Conservation (phyloP, 352 stramenopile genomes). For the Globisporangium paroecandrum region DNA sequence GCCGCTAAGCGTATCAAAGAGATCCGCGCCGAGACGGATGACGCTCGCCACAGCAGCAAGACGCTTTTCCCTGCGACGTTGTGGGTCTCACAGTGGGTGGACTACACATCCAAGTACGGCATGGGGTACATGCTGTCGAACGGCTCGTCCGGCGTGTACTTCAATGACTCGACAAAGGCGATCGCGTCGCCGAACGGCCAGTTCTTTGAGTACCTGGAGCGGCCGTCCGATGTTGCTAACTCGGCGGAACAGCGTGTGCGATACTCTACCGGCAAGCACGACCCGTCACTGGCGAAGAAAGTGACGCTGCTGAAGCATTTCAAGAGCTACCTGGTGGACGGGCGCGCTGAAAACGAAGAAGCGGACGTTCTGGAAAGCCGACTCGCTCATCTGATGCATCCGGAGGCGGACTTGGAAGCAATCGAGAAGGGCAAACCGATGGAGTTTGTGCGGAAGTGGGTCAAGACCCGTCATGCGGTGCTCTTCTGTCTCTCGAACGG, state of each 20-base stretch:
- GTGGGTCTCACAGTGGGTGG: conserved; percentile 97
- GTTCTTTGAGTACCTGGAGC: conserved; percentile 95
- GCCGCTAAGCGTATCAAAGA: conserved; percentile 66
- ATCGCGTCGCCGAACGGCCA: conserved; percentile 86
- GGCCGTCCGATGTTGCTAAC: conserved; percentile 49
- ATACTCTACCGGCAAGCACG: conserved; percentile 66
- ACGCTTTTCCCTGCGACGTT: conserved; percentile 50
- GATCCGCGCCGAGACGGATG: conserved; percentile 48
- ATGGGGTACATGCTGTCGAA: conserved; percentile 98
- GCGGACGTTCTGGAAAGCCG: conserved; percentile 39
- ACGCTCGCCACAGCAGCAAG: conserved; percentile 18
- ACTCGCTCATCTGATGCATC: conserved; percentile 26
- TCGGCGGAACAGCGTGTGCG: conserved; percentile 31
- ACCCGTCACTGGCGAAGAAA: conserved; percentile 94
- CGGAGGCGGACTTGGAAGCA: conserved; percentile 19
- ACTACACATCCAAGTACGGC: conserved; percentile 99
- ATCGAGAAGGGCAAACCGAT: conserved; percentile 46
- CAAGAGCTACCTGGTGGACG: conserved; percentile 94
- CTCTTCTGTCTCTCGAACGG: conserved; percentile 97
- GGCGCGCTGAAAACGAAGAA: conserved; percentile 52
- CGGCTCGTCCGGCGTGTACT: conserved; percentile 95
- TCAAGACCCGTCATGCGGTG: conserved; percentile 97
- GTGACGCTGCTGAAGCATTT: conserved; percentile 98
- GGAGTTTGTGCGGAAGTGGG: conserved; percentile 98
- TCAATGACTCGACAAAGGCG: conserved; percentile 99